Evolutionary conservation across 1,139 yeast species (phyloP).

Genomic region (Suhomyces maxii): DNA sequence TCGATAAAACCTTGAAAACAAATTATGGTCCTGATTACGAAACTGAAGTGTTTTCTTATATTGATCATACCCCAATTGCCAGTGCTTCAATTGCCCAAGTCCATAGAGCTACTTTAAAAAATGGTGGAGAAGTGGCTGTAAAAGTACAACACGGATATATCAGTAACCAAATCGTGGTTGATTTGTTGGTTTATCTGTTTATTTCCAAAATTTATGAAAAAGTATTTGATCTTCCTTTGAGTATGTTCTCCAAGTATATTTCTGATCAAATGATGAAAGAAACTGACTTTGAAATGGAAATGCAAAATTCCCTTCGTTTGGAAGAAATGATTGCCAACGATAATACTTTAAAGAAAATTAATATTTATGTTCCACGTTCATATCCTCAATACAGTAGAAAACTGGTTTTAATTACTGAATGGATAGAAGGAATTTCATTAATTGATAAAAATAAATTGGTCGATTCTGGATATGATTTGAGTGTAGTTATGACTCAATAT

Average conservation of each 20-base stretch:
- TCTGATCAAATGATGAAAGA: constrained; percentile 60
- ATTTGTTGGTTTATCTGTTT: constrained; percentile 55
- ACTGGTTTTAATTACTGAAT: constrained; percentile 64
- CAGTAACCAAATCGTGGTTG: constrained; percentile 55
- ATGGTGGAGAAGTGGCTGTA: constrained; percentile 63
- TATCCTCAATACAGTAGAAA: constrained; percentile 47
- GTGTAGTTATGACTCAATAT: constrained; percentile 51
- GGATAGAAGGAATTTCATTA: constrained; percentile 72
- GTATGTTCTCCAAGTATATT: constrained; percentile 56
- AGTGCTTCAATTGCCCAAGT: constrained; percentile 79
- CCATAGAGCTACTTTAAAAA: constrained; percentile 52
- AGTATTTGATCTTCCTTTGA: constrained; percentile 65
- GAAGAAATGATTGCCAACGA: constrained; percentile 24
- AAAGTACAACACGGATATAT: constrained; percentile 69
- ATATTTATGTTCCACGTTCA: constrained; percentile 50
- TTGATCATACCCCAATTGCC: constrained; percentile 60
- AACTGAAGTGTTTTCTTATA: constrained; percentile 40
- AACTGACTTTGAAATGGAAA: constrained; percentile 60
- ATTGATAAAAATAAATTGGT: constrained; percentile 45
- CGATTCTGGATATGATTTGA: constrained; percentile 41
- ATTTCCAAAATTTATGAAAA: constrained; percentile 56
- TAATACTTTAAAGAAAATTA: constrained; percentile 18
- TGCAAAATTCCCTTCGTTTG: constrained; percentile 46
- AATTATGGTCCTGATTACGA: constrained; percentile 51
- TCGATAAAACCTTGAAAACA: constrained; percentile 45